Evolutionary conservation across 495 filamentous ascomycete species (phyloP), one percentile per base, ranked within the genome.

Genomic region (Talaromyces borbonicus): DNA sequence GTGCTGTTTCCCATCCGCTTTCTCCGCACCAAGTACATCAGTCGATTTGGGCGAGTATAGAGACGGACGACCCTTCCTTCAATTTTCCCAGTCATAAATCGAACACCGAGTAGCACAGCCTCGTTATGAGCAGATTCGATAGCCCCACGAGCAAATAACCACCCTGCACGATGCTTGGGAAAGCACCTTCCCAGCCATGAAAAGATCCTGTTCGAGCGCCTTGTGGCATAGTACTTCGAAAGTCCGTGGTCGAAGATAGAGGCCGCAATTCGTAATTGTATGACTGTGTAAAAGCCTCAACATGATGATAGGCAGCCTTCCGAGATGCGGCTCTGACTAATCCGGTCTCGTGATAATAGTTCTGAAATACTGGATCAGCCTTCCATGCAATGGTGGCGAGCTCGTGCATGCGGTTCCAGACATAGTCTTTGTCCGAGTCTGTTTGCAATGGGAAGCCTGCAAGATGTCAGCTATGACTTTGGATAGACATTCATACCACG

Each of bases 161-260:
- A 78, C 9, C 74, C 74, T 0, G 72, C 66, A 14, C 66, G 63
- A 2, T 47, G 47, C 11, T 62, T 37, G 63, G 70, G 15, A 63
- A 57, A 54, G 63, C 72, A 11, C 74, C 74, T 46, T 68, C 69
- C 74, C 74, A 78, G 0, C 58, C 57, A 0, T 62, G 65, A 38
- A 77, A 76, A 0, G 65, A 53, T 0, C 74, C 74, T 0, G 70
- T 75, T 25, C 75, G 47, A 2, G 75, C 59, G 1, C 72, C 73
- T 7, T 63, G 22, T 0, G 73, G 72, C 74, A 78, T 77, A 3
- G 71, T 73, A 6, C 49, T 55, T 2, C 59, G 66, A 36, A 78
- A 78, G 9, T 63, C 58, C 5, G 53, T 52, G 4, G 63, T 44
- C 1, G 50, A 52, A 5, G 41, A 44, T 14, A 44, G 27, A 0